phyloP scores from a whole-genome alignment of 1,139 yeast species.

The Yamadazyma atlantica region DNA sequence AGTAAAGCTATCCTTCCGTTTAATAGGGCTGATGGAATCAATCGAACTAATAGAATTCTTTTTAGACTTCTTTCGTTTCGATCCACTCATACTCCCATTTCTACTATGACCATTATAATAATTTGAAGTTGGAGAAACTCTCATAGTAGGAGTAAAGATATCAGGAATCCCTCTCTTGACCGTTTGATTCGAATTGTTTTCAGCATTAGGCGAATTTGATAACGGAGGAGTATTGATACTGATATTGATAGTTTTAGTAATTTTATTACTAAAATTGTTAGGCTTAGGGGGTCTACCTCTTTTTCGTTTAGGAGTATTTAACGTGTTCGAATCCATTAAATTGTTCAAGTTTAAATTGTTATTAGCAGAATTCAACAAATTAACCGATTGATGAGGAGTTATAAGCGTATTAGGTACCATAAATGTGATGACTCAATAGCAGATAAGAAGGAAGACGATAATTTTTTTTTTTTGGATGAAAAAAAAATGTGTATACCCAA shows the following conservation, averaged over 20 bases:
- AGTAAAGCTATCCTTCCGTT: conserved; percentile 4
- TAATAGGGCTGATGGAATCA: conserved; percentile 10
- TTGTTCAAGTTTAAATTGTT: background rate
- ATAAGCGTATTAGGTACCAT: conserved; percentile 9
- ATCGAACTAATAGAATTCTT: conserved; percentile 12
- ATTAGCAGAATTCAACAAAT: conserved; percentile 4
- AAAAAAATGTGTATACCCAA: background rate
- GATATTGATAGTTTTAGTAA: conserved; percentile 45
- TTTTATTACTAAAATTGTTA: conserved; percentile 37
- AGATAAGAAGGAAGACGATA: background rate
- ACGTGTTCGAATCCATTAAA: conserved; percentile 5
- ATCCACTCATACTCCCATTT: conserved; percentile 1
- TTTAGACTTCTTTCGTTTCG: conserved; percentile 15
- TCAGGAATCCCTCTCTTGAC: conserved; percentile 48
- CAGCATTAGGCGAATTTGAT: conserved; percentile 31
- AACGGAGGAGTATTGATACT: conserved; percentile 39
- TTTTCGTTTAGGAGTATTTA: conserved; percentile 35
- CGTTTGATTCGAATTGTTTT: conserved; percentile 38
- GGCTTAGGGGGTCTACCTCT: conserved; percentile 53
- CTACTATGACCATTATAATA: conserved; percentile 1
- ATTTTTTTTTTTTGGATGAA: background rate
- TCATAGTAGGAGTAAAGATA: conserved; percentile 47
- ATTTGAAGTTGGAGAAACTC: conserved; percentile 36
- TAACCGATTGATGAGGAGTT: conserved; percentile 7
- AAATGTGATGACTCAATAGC: background rate